Conservation (phyloP, 805 yeast genomes). For the Yarrowia sp. region DNA sequence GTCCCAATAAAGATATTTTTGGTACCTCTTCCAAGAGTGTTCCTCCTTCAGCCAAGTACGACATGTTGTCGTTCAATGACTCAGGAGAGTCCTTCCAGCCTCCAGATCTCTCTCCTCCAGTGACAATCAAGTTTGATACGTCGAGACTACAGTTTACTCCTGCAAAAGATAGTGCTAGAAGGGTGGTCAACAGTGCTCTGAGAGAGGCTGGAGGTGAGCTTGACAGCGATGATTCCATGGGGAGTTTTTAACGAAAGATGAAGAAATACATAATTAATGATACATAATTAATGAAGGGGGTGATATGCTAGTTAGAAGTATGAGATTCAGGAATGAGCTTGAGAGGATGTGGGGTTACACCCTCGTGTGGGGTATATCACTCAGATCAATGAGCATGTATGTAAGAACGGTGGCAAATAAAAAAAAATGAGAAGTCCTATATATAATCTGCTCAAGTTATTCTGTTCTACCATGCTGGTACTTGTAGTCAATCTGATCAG, state of each 20-base stretch:
- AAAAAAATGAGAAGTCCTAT: no score
- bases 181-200: slow-evolving; percentile 12
- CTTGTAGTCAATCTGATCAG: no score
- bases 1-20: slow-evolving; percentile 29
- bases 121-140: slow-evolving; percentile 24
- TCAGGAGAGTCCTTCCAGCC: slow-evolving; percentile 30
- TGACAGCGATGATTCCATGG: slow-evolving; percentile 29
- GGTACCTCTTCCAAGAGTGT: slow-evolving; percentile 1
- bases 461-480: no score
- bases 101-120: slow-evolving; percentile 28
- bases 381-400: no score
- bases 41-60: slow-evolving; percentile 2
- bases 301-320: no score
- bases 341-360: no score
- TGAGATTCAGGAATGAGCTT: no score
- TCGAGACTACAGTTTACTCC: slow-evolving; percentile 34
- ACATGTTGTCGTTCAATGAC: slow-evolving; percentile 24
- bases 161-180: slow-evolving; percentile 35
- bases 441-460: no score
- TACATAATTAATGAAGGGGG: no score
- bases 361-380: no score
- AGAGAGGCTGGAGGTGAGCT: slow-evolving; percentile 23
- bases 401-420: no score
- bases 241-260: not conserved
- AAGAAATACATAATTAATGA: not conserved